Conservation (phyloP, 768 basidiomycete species). For the Scleroderma citrinum region DNA sequence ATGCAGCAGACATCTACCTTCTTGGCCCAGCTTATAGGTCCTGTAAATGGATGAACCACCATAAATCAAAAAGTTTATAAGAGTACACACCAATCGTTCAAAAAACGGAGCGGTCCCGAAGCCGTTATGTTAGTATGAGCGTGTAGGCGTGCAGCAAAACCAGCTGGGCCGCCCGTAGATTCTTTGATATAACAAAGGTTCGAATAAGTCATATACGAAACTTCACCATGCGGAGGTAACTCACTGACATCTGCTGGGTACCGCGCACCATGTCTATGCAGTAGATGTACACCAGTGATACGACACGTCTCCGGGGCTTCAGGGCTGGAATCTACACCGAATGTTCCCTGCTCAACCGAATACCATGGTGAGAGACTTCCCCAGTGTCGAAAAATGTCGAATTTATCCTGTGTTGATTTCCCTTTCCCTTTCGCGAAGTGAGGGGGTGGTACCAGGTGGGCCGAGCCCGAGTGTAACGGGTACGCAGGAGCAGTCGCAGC, state of each 20-base stretch:
- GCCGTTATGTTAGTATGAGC: conserved; percentile 50
- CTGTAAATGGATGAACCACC: conserved; percentile 26
- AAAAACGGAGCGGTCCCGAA: conserved; percentile 55
- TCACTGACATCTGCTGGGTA: conserved; percentile 32
- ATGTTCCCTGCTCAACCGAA: conserved; percentile 51
- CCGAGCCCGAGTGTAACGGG: conserved; percentile 60
- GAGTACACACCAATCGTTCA: conserved; percentile 65
- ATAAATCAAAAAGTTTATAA: background rate
- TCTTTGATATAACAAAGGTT: conserved; percentile 15
- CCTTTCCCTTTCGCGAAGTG: conserved; percentile 12
- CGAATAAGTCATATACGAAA: conserved; percentile 7
- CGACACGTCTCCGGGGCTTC: conserved; percentile 62
- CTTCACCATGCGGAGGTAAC: conserved; percentile 14
- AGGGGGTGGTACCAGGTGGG: conserved; percentile 41
- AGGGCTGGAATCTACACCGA: conserved; percentile 65
- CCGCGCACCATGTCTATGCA: conserved; percentile 74
- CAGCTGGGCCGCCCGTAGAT: conserved; percentile 35
- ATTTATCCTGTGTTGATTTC: conserved; percentile 29
- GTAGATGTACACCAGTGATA: conserved; percentile 65
- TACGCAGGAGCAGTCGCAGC: conserved; percentile 67
- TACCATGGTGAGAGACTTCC: conserved; percentile 81
- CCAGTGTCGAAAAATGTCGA: conserved; percentile 67
- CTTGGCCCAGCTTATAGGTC: conserved; percentile 83
- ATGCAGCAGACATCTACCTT: conserved; percentile 37
- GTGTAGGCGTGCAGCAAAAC: conserved; percentile 46